Evolutionary conservation across 2,329 filamentous ascomycete genomes (phyloP), one percentile per base, ranked within the genome.

Genomic region (Seiridium cupressi): DNA sequence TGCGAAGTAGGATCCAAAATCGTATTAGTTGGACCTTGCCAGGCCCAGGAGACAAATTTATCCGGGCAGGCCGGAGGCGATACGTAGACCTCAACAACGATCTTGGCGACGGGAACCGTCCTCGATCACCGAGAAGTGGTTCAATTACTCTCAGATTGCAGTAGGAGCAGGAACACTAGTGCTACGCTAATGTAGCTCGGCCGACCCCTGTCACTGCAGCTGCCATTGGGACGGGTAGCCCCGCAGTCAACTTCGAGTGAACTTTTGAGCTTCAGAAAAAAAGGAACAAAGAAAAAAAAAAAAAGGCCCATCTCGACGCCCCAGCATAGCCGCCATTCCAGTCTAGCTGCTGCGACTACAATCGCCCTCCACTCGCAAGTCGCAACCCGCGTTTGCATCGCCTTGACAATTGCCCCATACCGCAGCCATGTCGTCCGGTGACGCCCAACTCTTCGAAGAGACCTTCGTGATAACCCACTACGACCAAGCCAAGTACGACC

Each of bases 401-500:
- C 51, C 38, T 34, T 58, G 40, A 35, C 51, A 9, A 51, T 13
- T 18, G 54, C 10, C 11, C 55, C 35, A 72, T 59, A 83, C 83
- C 77, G 72, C 79, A 68, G 81, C 78, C 66, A 87, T 53, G 49
- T 53, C 49, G 10, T 53, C 92, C 77, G 89, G 90, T 67, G 94
- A 98, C 79, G 89, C 93, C 61, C 89, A 95, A 71, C 91, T 98
- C 76, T 96, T 96, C 79, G 93, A 97, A 78, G 93, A 96, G 73
- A 89, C 86, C 70, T 97, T 98, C 84, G 90, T 85, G 63, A 84
- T 98, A 70, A 94, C 87, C 67, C 79, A 85, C 59, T 81, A 92
- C 74, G 91, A 97, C 79, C 84, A 88, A 71, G 85, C 89, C 71
- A 97, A 97, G 79, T 99, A 99, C 78, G 95, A 98, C 79, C 92